Conservation (phyloP, 441 rosid species). For the Gossypium trilobum region DNA sequence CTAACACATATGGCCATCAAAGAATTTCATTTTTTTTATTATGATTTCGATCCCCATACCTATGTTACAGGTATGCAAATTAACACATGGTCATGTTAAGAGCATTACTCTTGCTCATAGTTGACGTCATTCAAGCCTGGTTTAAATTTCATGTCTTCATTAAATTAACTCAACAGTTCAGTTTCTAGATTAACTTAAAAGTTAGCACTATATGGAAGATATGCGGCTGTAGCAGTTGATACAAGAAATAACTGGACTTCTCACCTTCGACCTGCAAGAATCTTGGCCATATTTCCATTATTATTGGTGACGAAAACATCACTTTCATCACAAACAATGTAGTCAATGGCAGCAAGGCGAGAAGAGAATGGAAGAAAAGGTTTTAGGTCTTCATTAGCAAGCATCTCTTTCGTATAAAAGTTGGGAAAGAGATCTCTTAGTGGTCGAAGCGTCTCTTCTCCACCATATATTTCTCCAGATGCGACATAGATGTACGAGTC, state of each 20-base stretch:
- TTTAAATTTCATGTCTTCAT: not conserved
- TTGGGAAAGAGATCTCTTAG: constrained; percentile 85
- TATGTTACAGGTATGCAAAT: not conserved
- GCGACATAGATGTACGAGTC: constrained; percentile 84
- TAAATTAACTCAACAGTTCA: not conserved
- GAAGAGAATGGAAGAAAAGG: constrained; percentile 78
- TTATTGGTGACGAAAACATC: constrained; percentile 90
- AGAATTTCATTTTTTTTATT: too few relatives aligned
- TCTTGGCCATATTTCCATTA: constrained; percentile 98
- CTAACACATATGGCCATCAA: not conserved
- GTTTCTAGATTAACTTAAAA: not conserved
- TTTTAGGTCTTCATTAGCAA: constrained; percentile 63
- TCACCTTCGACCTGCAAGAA: constrained; percentile 98
- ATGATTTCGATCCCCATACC: not conserved
- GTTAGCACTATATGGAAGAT: not conserved
- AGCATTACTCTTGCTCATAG: not conserved
- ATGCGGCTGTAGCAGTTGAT: not conserved
- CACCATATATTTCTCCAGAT: constrained; percentile 97
- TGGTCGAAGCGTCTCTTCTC: constrained; percentile 77
- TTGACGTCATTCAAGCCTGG: not conserved
- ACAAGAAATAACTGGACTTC: constrained; percentile 15
- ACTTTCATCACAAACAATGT: constrained; percentile 84
- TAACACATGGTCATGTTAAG: constrained; percentile 1
- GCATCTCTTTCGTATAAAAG: constrained; percentile 92
- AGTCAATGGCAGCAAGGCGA: constrained; percentile 86